These are phyloP conservation scores for Cucurbitaria berberidis DNA, from an alignment of 2,329 filamentous ascomycete species.

Conservation along the genomic window DNA sequence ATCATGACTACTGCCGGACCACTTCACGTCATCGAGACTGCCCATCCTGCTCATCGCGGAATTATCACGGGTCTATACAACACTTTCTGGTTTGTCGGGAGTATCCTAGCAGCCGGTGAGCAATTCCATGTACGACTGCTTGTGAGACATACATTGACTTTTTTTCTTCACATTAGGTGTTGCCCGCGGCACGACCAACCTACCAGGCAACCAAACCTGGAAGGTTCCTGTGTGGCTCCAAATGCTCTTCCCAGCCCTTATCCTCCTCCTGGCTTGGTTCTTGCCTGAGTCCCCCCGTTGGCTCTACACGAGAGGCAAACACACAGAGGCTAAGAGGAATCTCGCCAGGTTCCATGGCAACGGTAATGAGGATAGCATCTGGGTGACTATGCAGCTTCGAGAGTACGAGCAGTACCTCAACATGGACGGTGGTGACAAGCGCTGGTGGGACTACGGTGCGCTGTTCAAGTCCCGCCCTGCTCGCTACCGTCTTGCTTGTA, in stretches of 20 bases:
- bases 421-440: conserved; percentile 61
- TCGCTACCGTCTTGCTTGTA: conserved; percentile 58
- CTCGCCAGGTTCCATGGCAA: conserved; percentile 62
- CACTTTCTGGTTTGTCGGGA: conserved; percentile 53
- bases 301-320: conserved; percentile 60
- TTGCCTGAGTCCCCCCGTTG: conserved; percentile 66
- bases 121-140: too few species aligned
- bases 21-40: conserved; percentile 65
- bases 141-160: too few species aligned
- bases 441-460: conserved; percentile 64
- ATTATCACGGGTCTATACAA: conserved; percentile 53
- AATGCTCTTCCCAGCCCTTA: conserved; percentile 42
- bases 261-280: conserved; percentile 56
- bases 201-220: conserved; percentile 27
- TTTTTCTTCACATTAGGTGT: too few species aligned
- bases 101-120: conserved; percentile 30
- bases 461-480: conserved; percentile 57
- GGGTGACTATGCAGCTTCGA: conserved; percentile 39
- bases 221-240: conserved; percentile 36
- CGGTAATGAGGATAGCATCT: conserved; percentile 48
- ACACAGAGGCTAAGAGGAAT: conserved; percentile 60
- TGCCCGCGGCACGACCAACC: conserved; percentile 27
- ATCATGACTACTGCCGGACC: conserved; percentile 64
- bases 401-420: conserved; percentile 59
- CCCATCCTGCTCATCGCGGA: conserved; percentile 65